phyloP scores from a whole-genome alignment of 2,329 filamentous ascomycete species.

The Anisogramma anomala region DNA sequence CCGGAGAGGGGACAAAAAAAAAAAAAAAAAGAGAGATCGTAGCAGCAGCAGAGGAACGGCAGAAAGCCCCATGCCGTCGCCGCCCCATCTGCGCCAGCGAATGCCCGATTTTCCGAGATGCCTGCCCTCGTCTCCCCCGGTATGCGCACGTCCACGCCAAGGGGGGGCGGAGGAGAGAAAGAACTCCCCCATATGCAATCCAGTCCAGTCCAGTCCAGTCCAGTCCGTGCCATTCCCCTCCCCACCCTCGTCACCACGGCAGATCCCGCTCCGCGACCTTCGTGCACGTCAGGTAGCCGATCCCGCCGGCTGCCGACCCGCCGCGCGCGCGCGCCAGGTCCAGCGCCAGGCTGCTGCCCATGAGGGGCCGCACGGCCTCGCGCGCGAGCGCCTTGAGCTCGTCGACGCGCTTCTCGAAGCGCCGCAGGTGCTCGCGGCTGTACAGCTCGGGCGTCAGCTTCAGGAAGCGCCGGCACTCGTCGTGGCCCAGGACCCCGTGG shows the following conservation, averaged over 20 bases:
- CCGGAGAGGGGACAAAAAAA: not conserved
- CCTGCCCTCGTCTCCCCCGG: not conserved
- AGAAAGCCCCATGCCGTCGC: not conserved
- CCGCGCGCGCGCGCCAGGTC: slow-evolving; percentile 45
- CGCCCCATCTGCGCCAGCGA: not conserved
- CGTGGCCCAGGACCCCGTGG: slow-evolving; percentile 61
- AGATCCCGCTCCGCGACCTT: slow-evolving; percentile 37
- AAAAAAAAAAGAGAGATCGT: slow-evolving; percentile 1
- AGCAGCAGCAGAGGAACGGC: not conserved
- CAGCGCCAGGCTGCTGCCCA: slow-evolving; percentile 74
- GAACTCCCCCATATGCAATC: too few species aligned
- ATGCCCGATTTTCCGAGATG: not conserved
- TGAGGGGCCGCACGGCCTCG: slow-evolving; percentile 73
- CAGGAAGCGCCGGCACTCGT: slow-evolving; percentile 83
- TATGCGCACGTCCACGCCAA: too few species aligned
- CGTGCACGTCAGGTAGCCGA: slow-evolving; percentile 41
- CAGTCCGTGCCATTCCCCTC: not conserved
- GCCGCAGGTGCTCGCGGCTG: slow-evolving; percentile 69
- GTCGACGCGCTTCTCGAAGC: slow-evolving; percentile 78
- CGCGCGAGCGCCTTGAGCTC: slow-evolving; percentile 77
- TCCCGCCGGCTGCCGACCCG: slow-evolving; percentile 29
- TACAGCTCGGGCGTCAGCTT: slow-evolving; percentile 76
- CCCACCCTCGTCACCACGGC: slow-evolving; percentile 28
- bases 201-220: too few species aligned
- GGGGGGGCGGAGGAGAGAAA: too few species aligned